Base-by-base conservation (phyloP, 2,329 filamentous ascomycete species). In the Clonostachys byssicola region DNA sequence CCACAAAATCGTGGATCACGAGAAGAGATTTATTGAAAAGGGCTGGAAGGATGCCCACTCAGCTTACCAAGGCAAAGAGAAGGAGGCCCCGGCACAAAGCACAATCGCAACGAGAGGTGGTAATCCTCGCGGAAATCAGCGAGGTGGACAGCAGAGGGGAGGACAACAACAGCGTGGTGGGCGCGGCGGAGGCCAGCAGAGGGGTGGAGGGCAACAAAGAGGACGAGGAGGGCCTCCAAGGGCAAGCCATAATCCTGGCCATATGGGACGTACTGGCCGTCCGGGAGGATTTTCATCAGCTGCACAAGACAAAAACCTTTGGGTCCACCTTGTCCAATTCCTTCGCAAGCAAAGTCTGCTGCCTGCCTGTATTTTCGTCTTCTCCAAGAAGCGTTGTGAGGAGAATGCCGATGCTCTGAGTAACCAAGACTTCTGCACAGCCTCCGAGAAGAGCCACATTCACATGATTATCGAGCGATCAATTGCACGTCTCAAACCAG, bases 391-490 rank as follows among this genome's bases (percentile, higher is more conserved):
- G 67, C 79, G 94, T 45, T 97, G 94, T 59, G 94, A 99, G 65
- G 91, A 97, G 62, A 99, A 97, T 63, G 94, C 94, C 1, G 90
- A 96, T 62, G 92, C 94, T 0, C 75, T 99, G 18, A 92, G 89
- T 51, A 97, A 96, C 60, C 86, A 96, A 55, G 94, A 99, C 61
- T 97, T 95, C 60, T 95, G 88, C 62, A 96, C 88, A 6, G 90
- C 92, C 1, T 80, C 85, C 4, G 94, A 99, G 70, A 97, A 96
- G 77, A 99, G 94, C 57, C 86, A 89, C 42, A 95, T 95, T 49
- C 92, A 99, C 63, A 96, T 97, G 88, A 92, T 91, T 35, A 91
- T 99, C 54, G 91, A 97, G 65, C 95, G 90, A 64, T 97, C 94
- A 0, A 82, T 99, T 49, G 91, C 92, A 30, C 82, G 94, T 45